Evolutionary conservation across 2,329 filamentous ascomycete genomes (phyloP).

Genomic region (Periconia sp.): DNA sequence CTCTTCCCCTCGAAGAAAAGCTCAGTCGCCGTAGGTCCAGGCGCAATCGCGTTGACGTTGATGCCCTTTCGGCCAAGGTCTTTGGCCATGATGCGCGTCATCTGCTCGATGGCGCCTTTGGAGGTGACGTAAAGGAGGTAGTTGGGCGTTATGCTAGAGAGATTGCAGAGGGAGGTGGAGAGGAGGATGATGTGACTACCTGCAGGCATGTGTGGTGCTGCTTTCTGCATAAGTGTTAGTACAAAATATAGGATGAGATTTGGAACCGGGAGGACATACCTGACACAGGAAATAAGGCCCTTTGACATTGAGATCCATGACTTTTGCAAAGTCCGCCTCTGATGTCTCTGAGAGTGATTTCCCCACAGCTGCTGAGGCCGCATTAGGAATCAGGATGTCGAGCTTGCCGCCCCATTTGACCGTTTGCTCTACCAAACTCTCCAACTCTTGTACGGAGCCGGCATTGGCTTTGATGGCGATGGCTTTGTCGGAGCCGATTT

Average conservation of each 20-base stretch:
- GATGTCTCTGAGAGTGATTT: conserved; percentile 63
- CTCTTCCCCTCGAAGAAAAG: conserved; percentile 57
- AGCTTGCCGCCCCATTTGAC: conserved; percentile 61
- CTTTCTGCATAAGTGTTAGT: conserved; percentile 49
- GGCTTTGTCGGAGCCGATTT: conserved; percentile 55
- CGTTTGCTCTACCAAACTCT: conserved; percentile 56
- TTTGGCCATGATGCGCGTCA: conserved; percentile 62
- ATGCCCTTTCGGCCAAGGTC: conserved; percentile 61
- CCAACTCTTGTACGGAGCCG: conserved; percentile 53
- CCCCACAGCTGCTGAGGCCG: conserved; percentile 57
- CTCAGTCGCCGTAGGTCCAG: conserved; percentile 63
- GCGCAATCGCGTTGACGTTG: conserved; percentile 58
- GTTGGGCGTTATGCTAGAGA: conserved; percentile 23
- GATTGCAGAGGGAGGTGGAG: conserved; percentile 22
- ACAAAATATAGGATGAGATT: background rate
- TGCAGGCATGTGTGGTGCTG: conserved; percentile 24
- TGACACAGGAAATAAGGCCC: conserved; percentile 35
- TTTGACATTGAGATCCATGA: conserved; percentile 64
- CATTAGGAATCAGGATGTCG: conserved; percentile 66
- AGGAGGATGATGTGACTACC: conserved; percentile 25
- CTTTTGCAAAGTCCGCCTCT: conserved; percentile 66
- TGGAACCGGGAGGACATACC: conserved; percentile 3
- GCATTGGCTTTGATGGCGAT: conserved; percentile 64
- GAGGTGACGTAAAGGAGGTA: conserved; percentile 56
- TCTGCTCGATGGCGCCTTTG: conserved; percentile 67